Evolutionary conservation across 2,329 filamentous ascomycete genomes (phyloP), one percentile per base, ranked within the genome.

Genomic region (Ascochyta pisi): DNA sequence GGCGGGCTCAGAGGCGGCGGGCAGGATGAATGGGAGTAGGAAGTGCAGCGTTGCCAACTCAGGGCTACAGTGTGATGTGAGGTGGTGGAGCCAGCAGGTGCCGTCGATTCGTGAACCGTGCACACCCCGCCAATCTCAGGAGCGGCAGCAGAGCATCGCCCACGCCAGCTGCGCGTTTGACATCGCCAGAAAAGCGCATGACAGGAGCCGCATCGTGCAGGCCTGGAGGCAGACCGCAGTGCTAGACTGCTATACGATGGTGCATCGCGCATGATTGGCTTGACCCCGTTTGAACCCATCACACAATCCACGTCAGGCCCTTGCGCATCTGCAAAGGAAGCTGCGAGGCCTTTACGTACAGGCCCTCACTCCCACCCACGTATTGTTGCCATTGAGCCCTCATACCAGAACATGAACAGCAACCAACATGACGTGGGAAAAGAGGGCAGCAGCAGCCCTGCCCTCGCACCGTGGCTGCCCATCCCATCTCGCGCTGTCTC

Each of bases 401-500:
- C 24, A 39, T 23, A 27, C 12, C 44, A 50, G 47, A 47, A 49
- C 59, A 60, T 61, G 63, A 58, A 42, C 52, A 50, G 50, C 57
- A 54, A 57, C 46, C 6, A 50, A 44, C 43, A 54, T 50, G 53
- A 54, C 37, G 27, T 47, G 26, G 34, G 42, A 29, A n/a, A 41
- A 26, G 31, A 50, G 34, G 29, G 33, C 24, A 40, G 33, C 24
- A 40, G 41, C 54, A 42, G 41, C 49, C 50, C 42, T 31, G 48
- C 58, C 50, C 54, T 47, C 27, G 68, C 69, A 29, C 81, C 83
- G 0, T 80, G 78, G 69, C 83, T 83, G 66, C 57, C 68, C 8
- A 78, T 89, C 35, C 83, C 84, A 3, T 64, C 74, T 34, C 77
- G 80, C 58, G 77, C 80, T 47, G 77, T 89, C 43, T 80, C 88